Evolutionary conservation across 108 stramenopile species (phyloP).

Genomic region (Nannochloropsis gaditana): DNA sequence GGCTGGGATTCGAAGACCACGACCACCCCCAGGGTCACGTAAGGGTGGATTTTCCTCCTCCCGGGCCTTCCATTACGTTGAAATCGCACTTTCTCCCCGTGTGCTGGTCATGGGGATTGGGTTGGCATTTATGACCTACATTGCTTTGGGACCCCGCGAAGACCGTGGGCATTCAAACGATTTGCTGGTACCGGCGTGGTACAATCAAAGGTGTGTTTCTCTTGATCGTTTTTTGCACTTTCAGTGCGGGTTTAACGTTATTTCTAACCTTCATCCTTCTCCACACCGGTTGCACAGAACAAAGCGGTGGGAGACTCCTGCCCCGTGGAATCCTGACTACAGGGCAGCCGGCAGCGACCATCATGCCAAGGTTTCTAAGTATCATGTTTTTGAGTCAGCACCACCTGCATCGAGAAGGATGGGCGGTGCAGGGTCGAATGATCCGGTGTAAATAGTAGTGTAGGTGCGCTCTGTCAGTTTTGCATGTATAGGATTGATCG

Average conservation of each 20-base stretch:
- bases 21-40: background rate
- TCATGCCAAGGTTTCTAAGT: slow-evolving; percentile 1
- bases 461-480: too few relatives aligned
- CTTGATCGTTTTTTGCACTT: background rate
- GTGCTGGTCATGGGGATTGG: background rate
- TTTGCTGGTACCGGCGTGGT: slow-evolving; percentile 13
- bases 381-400: background rate
- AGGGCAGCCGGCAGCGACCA: background rate
- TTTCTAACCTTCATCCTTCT: background rate
- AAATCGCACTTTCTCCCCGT: background rate
- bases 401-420: background rate
- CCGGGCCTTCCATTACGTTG: background rate
- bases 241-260: background rate
- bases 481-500: too few relatives aligned
- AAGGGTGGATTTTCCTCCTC: background rate
- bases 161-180: background rate
- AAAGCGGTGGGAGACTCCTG: slow-evolving; percentile 6
- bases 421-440: too few relatives aligned
- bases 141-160: background rate
- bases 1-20: background rate
- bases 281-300: background rate
- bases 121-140: background rate
- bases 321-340: slow-evolving; percentile 2
- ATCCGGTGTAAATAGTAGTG: too few relatives aligned
- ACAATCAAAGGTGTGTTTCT: background rate